Percentiles rank a stretch among this genome's conserved stretches.
phyloP scores from a whole-genome alignment of 2,329 filamentous ascomycete species.

The Claviceps fusiformis region DNA sequence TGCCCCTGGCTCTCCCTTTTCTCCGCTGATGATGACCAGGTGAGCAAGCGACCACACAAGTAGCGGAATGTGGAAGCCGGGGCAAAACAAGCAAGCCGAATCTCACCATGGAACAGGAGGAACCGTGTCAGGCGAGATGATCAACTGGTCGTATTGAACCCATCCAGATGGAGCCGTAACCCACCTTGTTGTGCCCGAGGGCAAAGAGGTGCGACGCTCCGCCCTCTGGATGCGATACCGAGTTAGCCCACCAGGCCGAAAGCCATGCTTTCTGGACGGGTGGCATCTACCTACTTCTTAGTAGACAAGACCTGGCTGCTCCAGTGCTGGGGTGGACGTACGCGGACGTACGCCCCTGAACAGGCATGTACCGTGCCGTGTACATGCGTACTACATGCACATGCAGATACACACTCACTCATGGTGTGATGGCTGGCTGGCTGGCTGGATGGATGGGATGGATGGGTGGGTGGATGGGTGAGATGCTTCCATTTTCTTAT shows the following conservation, averaged over 20 bases:
- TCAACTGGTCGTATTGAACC: background rate
- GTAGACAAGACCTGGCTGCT: too few relatives aligned
- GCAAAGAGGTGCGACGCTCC: background rate
- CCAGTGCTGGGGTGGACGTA: background rate
- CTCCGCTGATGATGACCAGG: background rate
- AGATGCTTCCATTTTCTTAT: background rate
- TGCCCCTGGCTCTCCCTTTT: background rate
- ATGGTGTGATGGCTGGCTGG: too few relatives aligned
- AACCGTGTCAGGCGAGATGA: background rate
- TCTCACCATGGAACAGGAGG: background rate
- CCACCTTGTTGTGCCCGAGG: background rate
- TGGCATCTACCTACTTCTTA: too few relatives aligned
- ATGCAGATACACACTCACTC: background rate
- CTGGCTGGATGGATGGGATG: background rate
- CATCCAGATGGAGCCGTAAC: background rate
- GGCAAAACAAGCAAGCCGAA: too few relatives aligned
- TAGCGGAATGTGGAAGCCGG: too few relatives aligned
- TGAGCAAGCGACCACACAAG: too few relatives aligned
- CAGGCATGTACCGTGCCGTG: background rate
- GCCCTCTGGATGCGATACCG: slow-evolving; percentile 6
- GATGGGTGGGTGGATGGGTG: background rate
- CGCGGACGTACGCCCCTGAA: background rate
- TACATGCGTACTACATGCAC: too few relatives aligned
- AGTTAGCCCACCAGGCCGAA: slow-evolving; percentile 5
- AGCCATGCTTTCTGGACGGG: slow-evolving; percentile 2